Base-by-base conservation (phyloP, 2,329 filamentous ascomycete genomes). In the Stachybotrys chartarum region DNA sequence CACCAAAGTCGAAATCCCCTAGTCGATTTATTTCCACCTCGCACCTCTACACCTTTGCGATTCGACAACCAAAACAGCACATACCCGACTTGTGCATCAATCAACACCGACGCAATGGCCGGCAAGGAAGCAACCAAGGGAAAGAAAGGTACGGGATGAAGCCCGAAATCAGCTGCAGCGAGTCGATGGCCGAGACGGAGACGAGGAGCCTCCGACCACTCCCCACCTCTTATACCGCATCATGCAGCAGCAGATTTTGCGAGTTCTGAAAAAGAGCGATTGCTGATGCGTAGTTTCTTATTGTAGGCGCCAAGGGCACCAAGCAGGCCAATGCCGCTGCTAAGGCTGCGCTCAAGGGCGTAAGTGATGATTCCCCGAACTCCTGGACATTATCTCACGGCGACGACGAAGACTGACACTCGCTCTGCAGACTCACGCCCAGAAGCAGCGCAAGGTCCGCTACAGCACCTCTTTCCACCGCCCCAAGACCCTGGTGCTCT, bases 271-370 rank as follows among this genome's bases (percentile, higher is more conserved):
- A 66, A 78, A 84, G 83, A 77, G 84, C 84, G 83, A 85, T 84
- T 87, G 84, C 83, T 87, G 83, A 86, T 86, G 81, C 78, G 70
- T 47, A 47, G 3, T 76, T 68, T 77, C 75, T 66, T 71, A 66
- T 64, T 72, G 76, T 71, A 86, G 83, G 79, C 76, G 77, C 79
- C 66, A 85, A 84, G 78, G 81, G 81, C 71, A 72, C 79, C 76
- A 94, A 94, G 84, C 87, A 96, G 85, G 94, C 94, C 79, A 88
- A 86, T 71, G 86, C 87, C 74, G 94, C 94, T 75, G 90, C 94
- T 70, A 97, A 99, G 85, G 90, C 94, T 76, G 89, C 91, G 72
- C 87, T 97, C 70, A 91, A 91, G 81, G 93, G 92, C 77, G 91
- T 96, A 91, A 82, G 90, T 87, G 24, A 24, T 24, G 24, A 4